These are phyloP conservation scores for Pelargonium nanum DNA, from an alignment of 345 rosid genomes.

Conservation along the genomic window DNA sequence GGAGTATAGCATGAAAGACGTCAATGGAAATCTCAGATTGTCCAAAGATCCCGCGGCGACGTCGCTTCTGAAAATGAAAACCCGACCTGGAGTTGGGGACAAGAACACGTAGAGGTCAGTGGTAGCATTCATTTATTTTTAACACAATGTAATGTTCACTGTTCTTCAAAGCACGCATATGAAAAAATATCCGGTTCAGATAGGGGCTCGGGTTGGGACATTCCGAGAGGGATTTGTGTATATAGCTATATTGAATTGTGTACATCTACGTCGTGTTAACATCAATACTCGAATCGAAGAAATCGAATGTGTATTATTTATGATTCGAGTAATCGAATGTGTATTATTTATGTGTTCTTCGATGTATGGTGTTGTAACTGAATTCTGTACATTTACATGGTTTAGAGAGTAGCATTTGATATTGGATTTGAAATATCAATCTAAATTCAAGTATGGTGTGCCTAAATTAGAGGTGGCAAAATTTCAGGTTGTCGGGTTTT, in stretches of 20 bases:
- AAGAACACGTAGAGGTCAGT: not conserved
- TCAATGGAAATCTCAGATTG: constrained; percentile 48
- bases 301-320: not conserved
- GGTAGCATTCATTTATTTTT: too few relatives aligned
- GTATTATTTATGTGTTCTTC: too few relatives aligned
- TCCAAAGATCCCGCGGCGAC: constrained; percentile 28
- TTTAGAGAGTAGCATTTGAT: too few relatives aligned
- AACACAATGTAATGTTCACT: too few relatives aligned
- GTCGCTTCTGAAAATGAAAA: constrained; percentile 15
- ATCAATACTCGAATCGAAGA: not conserved
- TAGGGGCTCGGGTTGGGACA: too few relatives aligned
- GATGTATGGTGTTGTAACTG: too few relatives aligned
- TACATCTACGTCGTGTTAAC: not conserved
- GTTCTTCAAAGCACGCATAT: not conserved
- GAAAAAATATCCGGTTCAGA: not conserved
- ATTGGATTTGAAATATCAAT: too few relatives aligned
- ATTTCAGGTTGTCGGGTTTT: too few relatives aligned
- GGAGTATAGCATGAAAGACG: constrained; percentile 42
- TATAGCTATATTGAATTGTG: not conserved
- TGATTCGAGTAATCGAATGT: too few relatives aligned
- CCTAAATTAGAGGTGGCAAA: too few relatives aligned
- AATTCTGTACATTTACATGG: too few relatives aligned
- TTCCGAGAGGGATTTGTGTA: not conserved
- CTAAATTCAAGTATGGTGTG: too few relatives aligned
- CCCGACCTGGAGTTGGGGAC: not conserved